Conservation (phyloP, 2,329 filamentous ascomycete species). For the Colletotrichum orchidophilum region DNA sequence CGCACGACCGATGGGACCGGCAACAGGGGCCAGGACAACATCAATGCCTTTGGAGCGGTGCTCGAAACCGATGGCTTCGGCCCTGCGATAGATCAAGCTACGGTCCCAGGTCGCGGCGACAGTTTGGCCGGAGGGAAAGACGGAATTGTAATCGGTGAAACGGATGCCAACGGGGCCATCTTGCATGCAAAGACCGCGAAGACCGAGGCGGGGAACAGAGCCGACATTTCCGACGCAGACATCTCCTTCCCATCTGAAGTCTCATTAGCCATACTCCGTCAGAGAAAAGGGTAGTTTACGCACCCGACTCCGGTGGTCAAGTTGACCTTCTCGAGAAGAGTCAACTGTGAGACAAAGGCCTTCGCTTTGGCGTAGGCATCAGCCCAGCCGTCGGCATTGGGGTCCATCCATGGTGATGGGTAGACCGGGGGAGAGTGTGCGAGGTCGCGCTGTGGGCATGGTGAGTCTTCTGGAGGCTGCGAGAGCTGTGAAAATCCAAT, state of each 20-base stretch:
- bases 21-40: constrained; percentile 67
- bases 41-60: constrained; percentile 81
- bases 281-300: constrained; percentile 42
- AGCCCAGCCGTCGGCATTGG: constrained; percentile 76
- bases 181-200: constrained; percentile 83
- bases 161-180: constrained; percentile 86
- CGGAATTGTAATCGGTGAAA: constrained; percentile 80
- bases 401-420: constrained; percentile 87
- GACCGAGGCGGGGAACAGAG: constrained; percentile 73
- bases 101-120: constrained; percentile 87
- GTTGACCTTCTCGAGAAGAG: constrained; percentile 91
- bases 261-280: constrained; percentile 41
- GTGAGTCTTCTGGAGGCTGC: not conserved
- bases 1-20: constrained; percentile 57
- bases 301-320: constrained; percentile 90
- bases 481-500: not conserved
- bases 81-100: constrained; percentile 66
- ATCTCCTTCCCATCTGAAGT: constrained; percentile 68
- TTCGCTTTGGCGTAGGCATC: constrained; percentile 80
- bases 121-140: constrained; percentile 81
- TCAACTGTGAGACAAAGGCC: constrained; percentile 84
- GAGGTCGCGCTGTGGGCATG: constrained; percentile 36
- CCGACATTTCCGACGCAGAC: constrained; percentile 82
- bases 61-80: constrained; percentile 64
- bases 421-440: constrained; percentile 71